Conservation (phyloP, 306 rosid genomes). For the Vigna hirtella region DNA sequence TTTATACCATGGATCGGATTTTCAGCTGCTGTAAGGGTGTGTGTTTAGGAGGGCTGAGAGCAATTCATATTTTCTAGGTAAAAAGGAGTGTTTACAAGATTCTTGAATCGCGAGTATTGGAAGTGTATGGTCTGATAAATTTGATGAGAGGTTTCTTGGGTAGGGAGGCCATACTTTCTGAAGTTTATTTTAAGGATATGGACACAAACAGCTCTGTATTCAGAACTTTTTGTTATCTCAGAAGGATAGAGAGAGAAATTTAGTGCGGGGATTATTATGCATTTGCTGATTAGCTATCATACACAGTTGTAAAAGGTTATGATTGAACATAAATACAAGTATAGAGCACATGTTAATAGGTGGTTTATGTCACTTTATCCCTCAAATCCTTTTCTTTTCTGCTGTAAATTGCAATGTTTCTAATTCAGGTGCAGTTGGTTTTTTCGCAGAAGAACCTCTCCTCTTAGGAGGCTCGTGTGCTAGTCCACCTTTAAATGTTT, state of each 20-base stretch:
- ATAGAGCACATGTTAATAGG: not conserved
- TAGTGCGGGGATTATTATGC: not conserved
- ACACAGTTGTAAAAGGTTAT: not conserved
- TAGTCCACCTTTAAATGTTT: not conserved
- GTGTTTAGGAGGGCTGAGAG: not conserved
- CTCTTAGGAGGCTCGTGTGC: constrained; percentile 6
- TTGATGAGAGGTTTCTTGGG: constrained; percentile 23
- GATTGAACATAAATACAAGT: too few relatives aligned
- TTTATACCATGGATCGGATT: constrained; percentile 10
- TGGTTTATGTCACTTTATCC: constrained; percentile 21
- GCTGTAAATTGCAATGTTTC: not conserved
- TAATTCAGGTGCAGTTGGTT: not conserved
- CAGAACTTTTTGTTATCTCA: constrained; percentile 7
- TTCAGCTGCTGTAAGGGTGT: not conserved
- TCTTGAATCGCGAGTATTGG: not conserved
- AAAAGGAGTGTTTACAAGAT: constrained; percentile 1
- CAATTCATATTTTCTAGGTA: not conserved
- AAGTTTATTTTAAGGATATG: not conserved
- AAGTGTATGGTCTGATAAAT: constrained; percentile 6
- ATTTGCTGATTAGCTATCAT: constrained; percentile 15
- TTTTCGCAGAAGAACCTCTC: not conserved
- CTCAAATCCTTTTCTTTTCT: constrained; percentile 16
- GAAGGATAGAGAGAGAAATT: constrained; percentile 17
- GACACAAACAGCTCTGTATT: not conserved
- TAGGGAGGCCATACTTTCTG: not conserved